These are phyloP conservation scores for Dalbergia cultrata DNA, from an alignment of 306 rosid species.

Conservation along the genomic window DNA sequence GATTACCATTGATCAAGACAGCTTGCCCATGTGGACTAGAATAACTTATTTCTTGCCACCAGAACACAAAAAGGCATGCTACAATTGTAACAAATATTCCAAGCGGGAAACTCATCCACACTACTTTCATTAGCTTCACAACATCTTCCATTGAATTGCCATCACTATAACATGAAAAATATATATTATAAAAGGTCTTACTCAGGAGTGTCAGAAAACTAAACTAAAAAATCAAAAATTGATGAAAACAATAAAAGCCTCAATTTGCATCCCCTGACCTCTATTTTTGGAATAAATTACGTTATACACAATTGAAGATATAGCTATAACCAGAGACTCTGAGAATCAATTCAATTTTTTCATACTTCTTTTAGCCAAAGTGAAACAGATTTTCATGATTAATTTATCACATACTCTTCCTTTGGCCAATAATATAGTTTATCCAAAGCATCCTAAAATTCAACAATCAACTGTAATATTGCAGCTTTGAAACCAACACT, in stretches of 20 bases:
- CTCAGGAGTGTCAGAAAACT: neutral
- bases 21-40: conserved; percentile 83
- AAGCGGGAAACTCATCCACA: conserved; percentile 87
- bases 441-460: conserved; percentile 29
- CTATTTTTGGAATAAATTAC: conserved; percentile 17
- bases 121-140: conserved; percentile 83
- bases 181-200: conserved; percentile 14
- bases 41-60: conserved; percentile 78
- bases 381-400: neutral
- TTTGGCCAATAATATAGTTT: neutral
- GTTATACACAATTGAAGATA: conserved; percentile 34
- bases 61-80: conserved; percentile 72
- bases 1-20: conserved; percentile 87
- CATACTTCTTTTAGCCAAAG: conserved; percentile 33
- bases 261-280: conserved; percentile 11
- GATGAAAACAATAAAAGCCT: conserved; percentile 26
- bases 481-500: conserved; percentile 29
- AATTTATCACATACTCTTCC: neutral
- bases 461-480: conserved; percentile 12
- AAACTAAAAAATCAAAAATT: conserved; percentile 3
- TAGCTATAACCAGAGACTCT: conserved; percentile 23
- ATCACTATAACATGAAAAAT: conserved; percentile 61
- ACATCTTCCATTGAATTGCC: conserved; percentile 68
- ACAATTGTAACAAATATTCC: conserved; percentile 73
- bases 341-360: conserved; percentile 26